phyloP scores from a whole-genome alignment of 2,329 filamentous ascomycete species.

The Pseudocercospora crystallina region DNA sequence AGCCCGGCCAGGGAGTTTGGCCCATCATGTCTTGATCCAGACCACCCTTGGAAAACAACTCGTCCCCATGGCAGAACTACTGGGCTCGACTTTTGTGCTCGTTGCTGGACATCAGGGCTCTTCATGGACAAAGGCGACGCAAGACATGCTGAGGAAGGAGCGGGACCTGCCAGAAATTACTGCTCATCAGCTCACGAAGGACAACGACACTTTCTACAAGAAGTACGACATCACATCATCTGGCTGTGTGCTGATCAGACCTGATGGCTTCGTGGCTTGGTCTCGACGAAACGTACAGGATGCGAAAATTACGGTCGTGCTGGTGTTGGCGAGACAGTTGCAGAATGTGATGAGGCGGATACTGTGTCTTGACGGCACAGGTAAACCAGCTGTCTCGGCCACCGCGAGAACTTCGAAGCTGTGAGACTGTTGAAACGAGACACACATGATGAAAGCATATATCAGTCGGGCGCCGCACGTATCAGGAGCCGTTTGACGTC shows the following conservation, averaged over 20 bases:
- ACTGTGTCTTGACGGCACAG: too few species aligned
- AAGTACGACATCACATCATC: conserved; percentile 56
- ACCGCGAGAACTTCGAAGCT: too few species aligned
- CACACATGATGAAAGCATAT: too few species aligned
- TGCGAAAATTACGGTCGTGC: too few species aligned
- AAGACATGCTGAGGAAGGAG: neutral
- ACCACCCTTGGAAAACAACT: conserved; percentile 60
- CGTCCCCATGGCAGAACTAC: conserved; percentile 4
- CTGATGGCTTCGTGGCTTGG: conserved; percentile 61
- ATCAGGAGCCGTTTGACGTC: too few species aligned
- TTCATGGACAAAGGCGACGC: conserved; percentile 53
- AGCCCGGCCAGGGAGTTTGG: conserved; percentile 3
- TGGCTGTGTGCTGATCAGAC: conserved; percentile 58
- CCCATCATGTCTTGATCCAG: conserved; percentile 39
- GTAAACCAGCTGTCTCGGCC: too few species aligned
- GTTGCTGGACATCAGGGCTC: conserved; percentile 50
- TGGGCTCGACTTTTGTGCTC: conserved; percentile 40
- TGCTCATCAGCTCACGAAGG: conserved; percentile 32
- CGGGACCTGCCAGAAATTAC: neutral
- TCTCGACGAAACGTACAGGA: too few species aligned
- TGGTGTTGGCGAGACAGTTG: too few species aligned
- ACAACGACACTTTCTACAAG: conserved; percentile 48
- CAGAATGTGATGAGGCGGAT: too few species aligned
- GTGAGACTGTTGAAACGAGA: too few species aligned
- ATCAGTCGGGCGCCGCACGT: too few species aligned